Conservation (phyloP, 441 rosid genomes). For the Adansonia grandidieri region DNA sequence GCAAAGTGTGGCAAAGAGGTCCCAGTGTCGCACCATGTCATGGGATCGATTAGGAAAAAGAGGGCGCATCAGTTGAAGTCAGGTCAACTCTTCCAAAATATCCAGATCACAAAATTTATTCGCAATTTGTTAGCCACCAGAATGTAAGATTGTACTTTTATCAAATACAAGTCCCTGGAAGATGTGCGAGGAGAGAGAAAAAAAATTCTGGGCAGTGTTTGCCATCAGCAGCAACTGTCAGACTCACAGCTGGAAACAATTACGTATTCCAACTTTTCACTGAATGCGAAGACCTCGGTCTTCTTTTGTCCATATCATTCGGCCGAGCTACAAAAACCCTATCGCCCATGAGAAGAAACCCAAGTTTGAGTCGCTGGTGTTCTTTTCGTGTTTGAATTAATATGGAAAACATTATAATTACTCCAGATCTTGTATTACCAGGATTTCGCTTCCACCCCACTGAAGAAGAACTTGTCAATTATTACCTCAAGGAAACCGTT, state of each 20-base stretch:
- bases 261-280: background rate
- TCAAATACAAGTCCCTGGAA: background rate
- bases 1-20: too few species aligned
- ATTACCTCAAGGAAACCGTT: conserved; percentile 34
- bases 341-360: background rate
- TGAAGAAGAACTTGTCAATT: conserved; percentile 42
- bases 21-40: too few species aligned
- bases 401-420: background rate
- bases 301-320: background rate
- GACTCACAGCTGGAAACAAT: background rate
- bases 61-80: too few species aligned
- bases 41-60: too few species aligned
- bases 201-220: background rate
- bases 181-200: background rate
- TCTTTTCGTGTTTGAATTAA: background rate
- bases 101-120: too few species aligned
- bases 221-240: background rate
- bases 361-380: background rate
- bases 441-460: conserved; percentile 52
- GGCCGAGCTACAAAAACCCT: background rate
- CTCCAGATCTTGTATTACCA: conserved; percentile 31
- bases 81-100: background rate
- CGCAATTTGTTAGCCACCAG: too few species aligned
- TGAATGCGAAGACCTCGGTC: background rate
- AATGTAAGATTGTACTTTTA: too few species aligned